Percentiles rank a stretch among this genome's conserved stretches.
These are phyloP conservation scores for Inosperma sp. DNA, from an alignment of 768 basidiomycete genomes.

Conservation along the genomic window DNA sequence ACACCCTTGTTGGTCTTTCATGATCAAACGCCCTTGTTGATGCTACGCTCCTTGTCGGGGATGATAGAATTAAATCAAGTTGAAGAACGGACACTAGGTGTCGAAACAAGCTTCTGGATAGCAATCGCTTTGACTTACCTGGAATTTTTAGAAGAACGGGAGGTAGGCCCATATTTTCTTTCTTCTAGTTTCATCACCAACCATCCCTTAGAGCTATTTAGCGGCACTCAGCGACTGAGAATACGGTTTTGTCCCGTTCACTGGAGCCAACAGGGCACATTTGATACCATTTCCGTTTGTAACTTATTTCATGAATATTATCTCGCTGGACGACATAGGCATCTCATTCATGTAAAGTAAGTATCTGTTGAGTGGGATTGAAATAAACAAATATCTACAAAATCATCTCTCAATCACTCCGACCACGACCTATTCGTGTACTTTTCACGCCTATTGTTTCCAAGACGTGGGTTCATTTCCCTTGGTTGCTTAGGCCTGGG, in stretches of 20 bases:
- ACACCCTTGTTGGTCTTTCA: slow-evolving; percentile 54
- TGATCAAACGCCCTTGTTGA: slow-evolving; percentile 66
- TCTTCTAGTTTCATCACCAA: background rate
- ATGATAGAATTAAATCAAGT: slow-evolving; percentile 57
- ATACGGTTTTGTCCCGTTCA: background rate
- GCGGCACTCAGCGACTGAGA: slow-evolving; percentile 45
- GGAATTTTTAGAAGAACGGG: slow-evolving; percentile 72
- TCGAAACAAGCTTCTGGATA: slow-evolving; percentile 77
- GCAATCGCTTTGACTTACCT: slow-evolving; percentile 69
- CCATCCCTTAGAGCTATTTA: slow-evolving; percentile 47
- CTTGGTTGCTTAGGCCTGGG: slow-evolving; percentile 6
- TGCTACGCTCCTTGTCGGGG: slow-evolving; percentile 54
- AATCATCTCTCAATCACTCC: background rate
- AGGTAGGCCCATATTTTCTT: slow-evolving; percentile 43
- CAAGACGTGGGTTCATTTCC: slow-evolving; percentile 2
- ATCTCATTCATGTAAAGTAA: too few species aligned
- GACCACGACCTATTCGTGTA: slow-evolving; percentile 2
- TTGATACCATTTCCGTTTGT: too few species aligned
- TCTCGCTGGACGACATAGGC: too few species aligned
- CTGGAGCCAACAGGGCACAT: background rate
- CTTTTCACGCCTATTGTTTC: background rate
- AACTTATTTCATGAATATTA: too few species aligned
- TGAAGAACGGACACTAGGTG: slow-evolving; percentile 55
- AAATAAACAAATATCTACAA: background rate
- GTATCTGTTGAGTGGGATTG: slow-evolving; percentile 9